Conservation (phyloP, 116 monocot species). For the Phalaenopsis hybrid region DNA sequence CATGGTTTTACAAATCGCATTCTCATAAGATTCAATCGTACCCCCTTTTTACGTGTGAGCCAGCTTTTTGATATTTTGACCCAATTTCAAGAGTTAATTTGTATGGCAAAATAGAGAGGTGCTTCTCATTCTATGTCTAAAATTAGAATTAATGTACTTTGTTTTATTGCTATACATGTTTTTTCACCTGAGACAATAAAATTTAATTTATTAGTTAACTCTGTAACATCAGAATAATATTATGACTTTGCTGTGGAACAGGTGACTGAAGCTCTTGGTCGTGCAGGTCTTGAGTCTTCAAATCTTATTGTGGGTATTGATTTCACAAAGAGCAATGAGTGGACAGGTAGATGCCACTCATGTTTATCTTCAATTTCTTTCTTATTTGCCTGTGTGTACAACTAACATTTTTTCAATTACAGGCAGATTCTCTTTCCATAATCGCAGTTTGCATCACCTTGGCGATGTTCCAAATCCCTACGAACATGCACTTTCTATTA, state of each 20-base stretch:
- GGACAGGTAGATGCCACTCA: conserved; percentile 39
- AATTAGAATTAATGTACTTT: neutral
- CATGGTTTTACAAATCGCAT: conserved; percentile 12
- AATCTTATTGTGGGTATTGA: conserved; percentile 77
- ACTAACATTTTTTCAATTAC: conserved; percentile 2
- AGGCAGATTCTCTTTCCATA: conserved; percentile 48
- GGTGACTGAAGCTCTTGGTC: conserved; percentile 53
- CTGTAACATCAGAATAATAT: neutral
- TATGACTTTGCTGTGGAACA: conserved; percentile 10
- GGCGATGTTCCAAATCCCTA: conserved; percentile 37
- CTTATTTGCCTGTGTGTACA: neutral
- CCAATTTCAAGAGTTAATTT: neutral
- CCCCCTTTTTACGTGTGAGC: neutral
- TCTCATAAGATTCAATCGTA: no score
- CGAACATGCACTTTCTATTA: conserved; percentile 58
- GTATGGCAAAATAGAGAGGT: neutral
- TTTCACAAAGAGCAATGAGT: conserved; percentile 81
- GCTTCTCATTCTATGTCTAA: neutral
- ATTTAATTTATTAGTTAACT: neutral
- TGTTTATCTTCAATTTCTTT: neutral
- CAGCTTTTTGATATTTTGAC: neutral
- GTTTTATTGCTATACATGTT: neutral
- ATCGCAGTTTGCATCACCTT: conserved; percentile 27
- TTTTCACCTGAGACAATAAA: neutral
- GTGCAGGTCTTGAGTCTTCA: conserved; percentile 61